Evolutionary conservation across 2,329 filamentous ascomycete genomes (phyloP).

Genomic region (Sclerotinia sclerotiorum): DNA sequence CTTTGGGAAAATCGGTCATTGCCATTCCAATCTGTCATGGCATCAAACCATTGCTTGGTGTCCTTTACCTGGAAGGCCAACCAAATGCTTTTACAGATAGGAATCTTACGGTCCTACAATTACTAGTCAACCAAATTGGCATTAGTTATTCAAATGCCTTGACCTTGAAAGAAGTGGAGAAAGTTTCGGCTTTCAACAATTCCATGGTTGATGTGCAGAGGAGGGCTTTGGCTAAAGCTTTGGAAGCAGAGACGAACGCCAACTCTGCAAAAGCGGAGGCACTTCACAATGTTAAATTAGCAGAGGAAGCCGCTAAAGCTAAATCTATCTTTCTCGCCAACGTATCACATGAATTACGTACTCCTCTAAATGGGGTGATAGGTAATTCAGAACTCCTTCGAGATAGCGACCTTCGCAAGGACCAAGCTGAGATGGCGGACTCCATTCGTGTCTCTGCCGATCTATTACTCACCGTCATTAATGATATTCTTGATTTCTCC

Average conservation of each 20-base stretch:
- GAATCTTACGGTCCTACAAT: conserved; percentile 63
- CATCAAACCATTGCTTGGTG: conserved; percentile 66
- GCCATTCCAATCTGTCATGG: conserved; percentile 78
- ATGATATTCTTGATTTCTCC: conserved; percentile 93
- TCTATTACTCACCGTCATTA: conserved; percentile 86
- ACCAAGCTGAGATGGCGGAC: conserved; percentile 83
- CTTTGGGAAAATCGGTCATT: conserved; percentile 71
- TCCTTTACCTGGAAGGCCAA: conserved; percentile 73
- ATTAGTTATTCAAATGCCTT: conserved; percentile 70
- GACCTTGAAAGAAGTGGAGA: conserved; percentile 69
- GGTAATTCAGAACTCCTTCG: conserved; percentile 82
- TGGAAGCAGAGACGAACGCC: conserved; percentile 72
- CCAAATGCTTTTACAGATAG: conserved; percentile 76
- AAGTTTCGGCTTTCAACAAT: conserved; percentile 74
- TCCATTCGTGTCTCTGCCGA: conserved; percentile 86
- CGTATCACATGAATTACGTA: conserved; percentile 78
- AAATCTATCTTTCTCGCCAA: conserved; percentile 80
- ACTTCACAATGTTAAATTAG: conserved; percentile 75
- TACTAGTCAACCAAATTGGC: conserved; percentile 76
- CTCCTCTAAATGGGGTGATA: conserved; percentile 83
- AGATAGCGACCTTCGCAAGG: conserved; percentile 70
- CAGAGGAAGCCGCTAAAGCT: conserved; percentile 79
- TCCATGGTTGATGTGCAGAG: conserved; percentile 78
- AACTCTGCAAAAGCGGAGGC: conserved; percentile 75
- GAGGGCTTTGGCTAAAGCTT: conserved; percentile 68